These are phyloP conservation scores for Inonotus hispidus DNA, from an alignment of 1,284 basidiomycete species.

Conservation along the genomic window DNA sequence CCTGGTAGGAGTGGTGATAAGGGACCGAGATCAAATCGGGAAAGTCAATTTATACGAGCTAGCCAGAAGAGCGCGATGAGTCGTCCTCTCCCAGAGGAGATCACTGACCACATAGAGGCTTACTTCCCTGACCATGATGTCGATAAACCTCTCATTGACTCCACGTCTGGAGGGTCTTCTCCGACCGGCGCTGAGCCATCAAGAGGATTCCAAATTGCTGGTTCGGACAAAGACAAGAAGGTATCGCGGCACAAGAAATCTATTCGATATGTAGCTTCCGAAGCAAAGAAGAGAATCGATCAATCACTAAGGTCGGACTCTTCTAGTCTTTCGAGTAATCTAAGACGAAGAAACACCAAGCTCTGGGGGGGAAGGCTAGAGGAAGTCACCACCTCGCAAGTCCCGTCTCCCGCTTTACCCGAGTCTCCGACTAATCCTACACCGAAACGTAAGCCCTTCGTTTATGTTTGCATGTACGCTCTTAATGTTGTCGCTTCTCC, in stretches of 20 bases:
- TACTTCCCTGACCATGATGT: conserved; percentile 97
- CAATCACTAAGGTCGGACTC: conserved; percentile 49
- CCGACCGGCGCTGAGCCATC: conserved; percentile 50
- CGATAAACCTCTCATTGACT: conserved; percentile 92
- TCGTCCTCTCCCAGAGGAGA: conserved; percentile 89
- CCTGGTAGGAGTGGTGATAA: conserved; percentile 22
- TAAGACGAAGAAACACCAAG: conserved; percentile 86
- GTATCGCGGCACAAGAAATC: conserved; percentile 67
- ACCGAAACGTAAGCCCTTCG: conserved; percentile 49
- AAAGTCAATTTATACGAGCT: conserved; percentile 54
- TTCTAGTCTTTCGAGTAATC: conserved; percentile 40
- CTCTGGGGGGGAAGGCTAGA: conserved; percentile 93
- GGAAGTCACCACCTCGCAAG: conserved; percentile 80
- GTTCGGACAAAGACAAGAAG: conserved; percentile 37
- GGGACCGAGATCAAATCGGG: conserved; percentile 32
- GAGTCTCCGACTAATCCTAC: conserved; percentile 50
- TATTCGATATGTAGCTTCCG: conserved; percentile 87
- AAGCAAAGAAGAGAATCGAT: conserved; percentile 66
- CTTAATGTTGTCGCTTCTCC: conserved; percentile 7
- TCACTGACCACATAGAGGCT: conserved; percentile 89
- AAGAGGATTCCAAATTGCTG: conserved; percentile 29
- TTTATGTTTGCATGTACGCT: neutral
- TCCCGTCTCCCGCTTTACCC: conserved; percentile 39
- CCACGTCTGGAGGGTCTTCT: conserved; percentile 70
- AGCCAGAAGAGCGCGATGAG: conserved; percentile 71